A percentile compares a stretch with the other conserved stretches of the same genome.
Conservation (phyloP, 257 asterid genomes). For the Capsicum rhomboideum region DNA sequence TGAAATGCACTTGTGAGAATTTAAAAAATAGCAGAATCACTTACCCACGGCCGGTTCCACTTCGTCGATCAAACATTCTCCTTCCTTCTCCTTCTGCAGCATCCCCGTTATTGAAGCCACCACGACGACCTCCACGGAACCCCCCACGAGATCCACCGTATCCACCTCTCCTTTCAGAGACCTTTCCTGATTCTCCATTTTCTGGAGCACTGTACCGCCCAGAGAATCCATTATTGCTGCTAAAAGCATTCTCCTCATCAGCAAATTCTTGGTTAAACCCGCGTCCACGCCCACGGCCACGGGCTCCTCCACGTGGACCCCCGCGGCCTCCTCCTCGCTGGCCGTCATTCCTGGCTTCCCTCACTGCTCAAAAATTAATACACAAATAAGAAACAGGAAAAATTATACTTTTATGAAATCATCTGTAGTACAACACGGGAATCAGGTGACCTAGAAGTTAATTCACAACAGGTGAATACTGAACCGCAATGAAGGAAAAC, state of each 20-base stretch:
- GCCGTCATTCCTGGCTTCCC: conserved; percentile 26
- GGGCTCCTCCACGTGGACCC: conserved; percentile 18
- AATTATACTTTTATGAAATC: neutral
- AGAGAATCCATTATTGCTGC: conserved; percentile 22
- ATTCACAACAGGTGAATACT: neutral
- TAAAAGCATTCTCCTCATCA: conserved; percentile 24
- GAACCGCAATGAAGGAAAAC: neutral
- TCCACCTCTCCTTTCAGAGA: conserved; percentile 22
- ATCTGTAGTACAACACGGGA: neutral
- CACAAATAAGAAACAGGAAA: neutral
- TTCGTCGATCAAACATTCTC: conserved; percentile 27
- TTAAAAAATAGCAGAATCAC: neutral
- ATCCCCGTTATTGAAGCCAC: conserved; percentile 27
- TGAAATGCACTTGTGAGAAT: neutral
- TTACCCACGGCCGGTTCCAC: conserved; percentile 42
- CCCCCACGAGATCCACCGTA: conserved; percentile 28
- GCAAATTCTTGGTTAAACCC: conserved; percentile 25
- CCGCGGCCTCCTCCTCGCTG: conserved; percentile 33
- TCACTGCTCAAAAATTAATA: conserved; percentile 15
- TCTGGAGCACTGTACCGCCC: conserved; percentile 15
- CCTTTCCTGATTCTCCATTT: conserved; percentile 20
- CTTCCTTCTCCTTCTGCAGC: conserved; percentile 13
- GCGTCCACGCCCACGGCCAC: conserved; percentile 28
- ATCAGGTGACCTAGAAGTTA: neutral
- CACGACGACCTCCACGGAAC: conserved; percentile 24